A percentile compares a stretch with the other conserved stretches of the same genome.
phyloP scores from a whole-genome alignment of 2,329 filamentous ascomycete genomes.

The Aureobasidium pullulans region DNA sequence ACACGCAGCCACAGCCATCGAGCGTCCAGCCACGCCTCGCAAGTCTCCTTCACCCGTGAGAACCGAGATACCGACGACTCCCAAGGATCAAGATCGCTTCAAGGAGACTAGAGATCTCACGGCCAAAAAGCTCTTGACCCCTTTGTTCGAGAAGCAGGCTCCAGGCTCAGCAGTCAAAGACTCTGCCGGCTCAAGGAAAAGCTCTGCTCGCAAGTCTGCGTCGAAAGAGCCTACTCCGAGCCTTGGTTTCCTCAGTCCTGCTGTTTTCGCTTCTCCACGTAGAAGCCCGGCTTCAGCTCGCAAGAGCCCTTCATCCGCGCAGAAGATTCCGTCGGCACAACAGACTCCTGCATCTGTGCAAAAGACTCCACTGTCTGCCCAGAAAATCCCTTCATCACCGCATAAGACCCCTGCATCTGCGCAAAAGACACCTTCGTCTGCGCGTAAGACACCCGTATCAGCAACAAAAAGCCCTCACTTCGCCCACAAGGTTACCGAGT shows the following conservation, averaged over 20 bases:
- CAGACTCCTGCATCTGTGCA: neutral
- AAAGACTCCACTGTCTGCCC: neutral
- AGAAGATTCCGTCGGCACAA: neutral
- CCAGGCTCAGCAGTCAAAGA: constrained; percentile 22
- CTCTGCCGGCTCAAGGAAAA: constrained; percentile 1
- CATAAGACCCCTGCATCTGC: neutral
- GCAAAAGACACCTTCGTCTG: neutral
- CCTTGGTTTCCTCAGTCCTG: neutral
- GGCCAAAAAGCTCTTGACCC: constrained; percentile 28
- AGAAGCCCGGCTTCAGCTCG: neutral
- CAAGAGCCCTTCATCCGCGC: neutral
- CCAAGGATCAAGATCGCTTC: constrained; percentile 50
- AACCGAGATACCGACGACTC: constrained; percentile 43
- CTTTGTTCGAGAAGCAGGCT: constrained; percentile 27
- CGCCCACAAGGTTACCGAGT: neutral
- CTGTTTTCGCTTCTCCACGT: neutral
- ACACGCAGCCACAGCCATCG: constrained; percentile 8
- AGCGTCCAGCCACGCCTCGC: constrained; percentile 27
- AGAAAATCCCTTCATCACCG: neutral
- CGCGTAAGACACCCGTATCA: neutral
- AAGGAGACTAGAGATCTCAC: constrained; percentile 42
- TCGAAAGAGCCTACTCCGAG: neutral
- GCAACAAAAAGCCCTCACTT: neutral
- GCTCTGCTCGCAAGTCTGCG: constrained; percentile 8
- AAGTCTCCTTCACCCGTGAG: constrained; percentile 43